These are phyloP conservation scores for Trichoderma sp. DNA, from an alignment of 2,329 filamentous ascomycete species.

Conservation along the genomic window DNA sequence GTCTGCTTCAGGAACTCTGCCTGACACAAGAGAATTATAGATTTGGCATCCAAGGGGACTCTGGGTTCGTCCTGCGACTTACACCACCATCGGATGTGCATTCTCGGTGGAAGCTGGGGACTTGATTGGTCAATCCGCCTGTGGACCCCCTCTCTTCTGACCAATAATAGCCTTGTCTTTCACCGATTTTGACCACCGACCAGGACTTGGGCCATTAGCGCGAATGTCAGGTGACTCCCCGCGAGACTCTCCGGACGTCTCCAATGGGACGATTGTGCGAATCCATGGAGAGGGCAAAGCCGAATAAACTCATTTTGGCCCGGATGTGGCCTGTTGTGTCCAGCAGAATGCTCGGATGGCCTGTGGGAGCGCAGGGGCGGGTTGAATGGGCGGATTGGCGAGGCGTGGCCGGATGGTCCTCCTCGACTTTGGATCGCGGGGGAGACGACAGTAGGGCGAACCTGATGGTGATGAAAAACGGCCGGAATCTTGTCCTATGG, in stretches of 20 bases:
- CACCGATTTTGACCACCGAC: slow-evolving; percentile 32
- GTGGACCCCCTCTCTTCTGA: slow-evolving; percentile 23
- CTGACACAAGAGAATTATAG: slow-evolving; percentile 41
- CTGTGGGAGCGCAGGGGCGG: neutral
- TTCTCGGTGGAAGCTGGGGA: slow-evolving; percentile 32
- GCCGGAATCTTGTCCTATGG: neutral
- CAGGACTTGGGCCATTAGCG: slow-evolving; percentile 9
- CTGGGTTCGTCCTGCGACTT: slow-evolving; percentile 35
- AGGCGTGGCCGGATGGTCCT: neutral
- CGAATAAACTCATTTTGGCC: slow-evolving; percentile 14
- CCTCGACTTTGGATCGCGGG: slow-evolving; percentile 3
- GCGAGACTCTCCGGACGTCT: slow-evolving; percentile 20
- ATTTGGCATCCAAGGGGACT: slow-evolving; percentile 38
- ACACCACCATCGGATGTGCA: slow-evolving; percentile 37
- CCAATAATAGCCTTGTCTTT: slow-evolving; percentile 34
- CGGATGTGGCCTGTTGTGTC: neutral
- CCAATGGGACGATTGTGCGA: neutral
- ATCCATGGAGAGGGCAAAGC: slow-evolving; percentile 17
- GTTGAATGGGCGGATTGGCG: slow-evolving; percentile 3
- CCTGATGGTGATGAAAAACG: neutral
- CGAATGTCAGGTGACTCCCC: slow-evolving; percentile 27
- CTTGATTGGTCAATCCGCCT: slow-evolving; percentile 31
- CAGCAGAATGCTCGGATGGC: neutral
- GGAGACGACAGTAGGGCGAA: neutral
- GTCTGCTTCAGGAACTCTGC: slow-evolving; percentile 39